Evolutionary conservation across 352 stramenopile species (phyloP), one percentile per base, ranked within the genome.

Genomic region (Phytophthora lateralis): DNA sequence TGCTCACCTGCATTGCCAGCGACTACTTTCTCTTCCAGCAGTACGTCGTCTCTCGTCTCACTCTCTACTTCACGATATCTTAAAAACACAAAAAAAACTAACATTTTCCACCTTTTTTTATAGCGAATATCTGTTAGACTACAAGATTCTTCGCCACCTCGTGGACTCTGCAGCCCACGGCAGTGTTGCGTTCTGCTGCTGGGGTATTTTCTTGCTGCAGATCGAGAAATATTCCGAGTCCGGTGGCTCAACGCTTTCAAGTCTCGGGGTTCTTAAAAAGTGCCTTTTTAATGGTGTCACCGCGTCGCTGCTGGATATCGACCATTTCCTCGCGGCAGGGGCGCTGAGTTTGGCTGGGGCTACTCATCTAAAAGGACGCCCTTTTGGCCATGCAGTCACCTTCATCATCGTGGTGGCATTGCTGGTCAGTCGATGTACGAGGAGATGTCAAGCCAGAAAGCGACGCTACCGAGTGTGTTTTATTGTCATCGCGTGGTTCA

Each of bases 241-340:
- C 17, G 26, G 18, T 6, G 52, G 55, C 17, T 55, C 56, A 15
- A 34, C 26, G 21, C 54, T 51, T 37, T 62, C 59, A 15, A 41
- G 6, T 17, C 20, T 56, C 2, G 38, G 32, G 12, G 71, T 85
- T 15, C 41, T 85, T 6, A 64, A 72, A 61, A 80, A 71, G n/a
- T 85, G 73, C 35, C 24, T 81, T 27, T 42, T 78, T 2, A 80
- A 76, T 1, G 69, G 55, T 0, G 29, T 84, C 17, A 74, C 67
- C 8, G 79, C 79, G 5, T 67, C 72, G 6, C 56, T 88, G 20
- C 66, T 93, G 3, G 83, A 90, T 42, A 51, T 90, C 24, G 80
- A 93, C 69, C 79, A 93, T 66, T 91, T 93, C 55, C 84, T 91
- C 58, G 77, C 75, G 12, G 80, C 83, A 6, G 64, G 75, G n/a